Base-by-base conservation (phyloP, 768 basidiomycete species). In the Phylloporus scabripes region DNA sequence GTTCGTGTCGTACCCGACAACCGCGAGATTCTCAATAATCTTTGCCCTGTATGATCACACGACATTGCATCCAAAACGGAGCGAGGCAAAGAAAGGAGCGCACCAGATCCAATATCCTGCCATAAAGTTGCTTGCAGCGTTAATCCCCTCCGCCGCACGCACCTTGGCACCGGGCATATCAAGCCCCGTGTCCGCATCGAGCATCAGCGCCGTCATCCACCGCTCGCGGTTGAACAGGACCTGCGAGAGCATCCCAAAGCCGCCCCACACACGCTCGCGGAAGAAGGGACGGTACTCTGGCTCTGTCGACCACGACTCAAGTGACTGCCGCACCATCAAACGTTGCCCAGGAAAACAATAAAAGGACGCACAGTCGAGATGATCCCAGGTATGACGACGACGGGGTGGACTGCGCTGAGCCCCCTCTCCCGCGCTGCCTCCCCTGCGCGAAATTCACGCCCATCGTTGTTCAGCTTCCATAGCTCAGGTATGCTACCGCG, bases 51-150 rank as follows among this genome's bases (percentile, higher is more conserved):
- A 14, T 7, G 17, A 21, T 21, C 3, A 3, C 20, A 29, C 28
- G 28, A 11, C 28, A 31, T 20, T 39, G 37, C 15, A 26, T 15
- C 2, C 15, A 40, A 46, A 24, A 50, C 32, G n/a, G 3, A 23
- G 23, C 8, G 5, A 15, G 8, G 24, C 17, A 48, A 33, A 45
- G 20, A 6, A 12, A 15, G 4, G 7, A 15, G 14, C 70, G 46
- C 60, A 84, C 91, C 92, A 95, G 46, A 95, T 82, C 94, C 93
- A 98, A 63, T 93, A 99, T 1, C 94, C 92, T 62, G 85, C 82
- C 49, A 92, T 81, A 57, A 91, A 86, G 56, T 76, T 84, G 54
- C 86, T 88, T 2, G 92, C 93, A 0, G 92, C 92, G 61, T 91
- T 87, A 18, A 95, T 81, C 0, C 94, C 94, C 66, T 96, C 90